A percentile compares a stretch with the other conserved stretches of the same genome.
phyloP scores from a whole-genome alignment of 2,329 filamentous ascomycete species.

The Phyllosticta citriasiana region DNA sequence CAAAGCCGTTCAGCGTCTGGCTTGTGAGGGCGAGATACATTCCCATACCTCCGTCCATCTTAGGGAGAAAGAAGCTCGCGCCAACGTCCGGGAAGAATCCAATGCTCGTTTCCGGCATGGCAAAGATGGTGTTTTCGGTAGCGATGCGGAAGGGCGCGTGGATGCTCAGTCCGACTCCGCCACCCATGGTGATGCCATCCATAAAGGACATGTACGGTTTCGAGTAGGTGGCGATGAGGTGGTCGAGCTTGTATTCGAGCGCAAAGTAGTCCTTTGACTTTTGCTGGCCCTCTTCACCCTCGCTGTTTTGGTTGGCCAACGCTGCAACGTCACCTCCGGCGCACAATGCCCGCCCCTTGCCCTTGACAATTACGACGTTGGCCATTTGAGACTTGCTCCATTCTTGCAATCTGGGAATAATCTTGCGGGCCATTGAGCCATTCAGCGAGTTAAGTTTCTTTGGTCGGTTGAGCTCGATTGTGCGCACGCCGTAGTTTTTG shows the following conservation, averaged over 20 bases:
- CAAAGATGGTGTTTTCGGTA: slow-evolving; percentile 89
- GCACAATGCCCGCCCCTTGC: slow-evolving; percentile 78
- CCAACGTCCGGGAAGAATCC: slow-evolving; percentile 98
- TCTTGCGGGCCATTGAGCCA: slow-evolving; percentile 91
- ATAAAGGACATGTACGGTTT: slow-evolving; percentile 95
- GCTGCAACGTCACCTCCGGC: slow-evolving; percentile 83
- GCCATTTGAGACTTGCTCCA: slow-evolving; percentile 94
- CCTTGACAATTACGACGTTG: slow-evolving; percentile 87
- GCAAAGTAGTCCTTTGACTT: slow-evolving; percentile 78
- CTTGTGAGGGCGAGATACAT: slow-evolving; percentile 92
- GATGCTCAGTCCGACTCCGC: slow-evolving; percentile 85
- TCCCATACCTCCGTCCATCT: slow-evolving; percentile 76
- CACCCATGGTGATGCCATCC: slow-evolving; percentile 98
- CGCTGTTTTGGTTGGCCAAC: slow-evolving; percentile 63
- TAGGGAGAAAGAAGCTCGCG: slow-evolving; percentile 87
- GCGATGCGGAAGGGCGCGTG: slow-evolving; percentile 96
- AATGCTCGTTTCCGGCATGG: slow-evolving; percentile 98
- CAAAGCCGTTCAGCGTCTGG: slow-evolving; percentile 67
- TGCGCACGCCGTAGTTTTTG: slow-evolving; percentile 78
- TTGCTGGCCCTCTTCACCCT: slow-evolving; percentile 59
- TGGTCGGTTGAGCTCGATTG: slow-evolving; percentile 88
- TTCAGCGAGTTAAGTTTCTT: slow-evolving; percentile 87
- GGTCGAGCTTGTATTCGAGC: slow-evolving; percentile 92
- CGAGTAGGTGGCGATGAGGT: slow-evolving; percentile 83
- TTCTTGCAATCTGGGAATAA: slow-evolving; percentile 77